Percentiles rank a stretch among this genome's conserved stretches.
phyloP scores from a whole-genome alignment of 2,329 filamentous ascomycete species.

The Aureobasidium zeae region DNA sequence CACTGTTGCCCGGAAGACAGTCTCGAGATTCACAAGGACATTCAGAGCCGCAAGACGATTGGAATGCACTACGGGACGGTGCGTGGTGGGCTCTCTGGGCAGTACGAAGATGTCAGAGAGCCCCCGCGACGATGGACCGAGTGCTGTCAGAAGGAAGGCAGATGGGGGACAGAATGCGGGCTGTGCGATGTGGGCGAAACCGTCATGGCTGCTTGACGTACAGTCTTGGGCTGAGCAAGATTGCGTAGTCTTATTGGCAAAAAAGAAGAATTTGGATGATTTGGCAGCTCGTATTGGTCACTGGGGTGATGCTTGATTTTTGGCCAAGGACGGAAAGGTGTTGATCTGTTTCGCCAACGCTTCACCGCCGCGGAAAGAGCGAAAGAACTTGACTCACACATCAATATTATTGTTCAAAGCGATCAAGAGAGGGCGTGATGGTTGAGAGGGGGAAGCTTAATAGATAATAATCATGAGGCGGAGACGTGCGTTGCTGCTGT shows the following conservation, averaged over 20 bases:
- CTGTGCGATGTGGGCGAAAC: constrained; percentile 42
- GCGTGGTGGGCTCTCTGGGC: constrained; percentile 35
- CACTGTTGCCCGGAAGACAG: constrained; percentile 42
- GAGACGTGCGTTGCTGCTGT: no score
- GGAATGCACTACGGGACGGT: constrained; percentile 46
- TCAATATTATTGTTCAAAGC: no score
- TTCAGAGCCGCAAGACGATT: constrained; percentile 39
- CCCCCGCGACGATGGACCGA: constrained; percentile 38
- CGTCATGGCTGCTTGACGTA: constrained; percentile 21
- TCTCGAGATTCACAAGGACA: constrained; percentile 39
- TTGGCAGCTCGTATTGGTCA: constrained; percentile 7
- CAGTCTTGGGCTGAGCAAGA: neutral
- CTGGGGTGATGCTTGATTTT: no score
- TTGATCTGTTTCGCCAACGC: no score
- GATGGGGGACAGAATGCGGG: constrained; percentile 27
- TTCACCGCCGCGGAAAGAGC: no score
- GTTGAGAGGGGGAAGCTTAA: no score
- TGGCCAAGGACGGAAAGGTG: no score
- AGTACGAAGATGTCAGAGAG: constrained; percentile 43
- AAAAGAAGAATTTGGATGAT: no score
- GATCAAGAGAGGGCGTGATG: no score
- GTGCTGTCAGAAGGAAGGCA: constrained; percentile 34
- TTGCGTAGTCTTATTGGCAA: constrained; percentile 8
- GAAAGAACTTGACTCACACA: no score
- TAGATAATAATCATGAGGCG: no score